Percentiles rank a stretch among this genome's conserved stretches.
These are phyloP conservation scores for Suillus hirtellus DNA, from an alignment of 768 basidiomycete genomes.

Conservation along the genomic window DNA sequence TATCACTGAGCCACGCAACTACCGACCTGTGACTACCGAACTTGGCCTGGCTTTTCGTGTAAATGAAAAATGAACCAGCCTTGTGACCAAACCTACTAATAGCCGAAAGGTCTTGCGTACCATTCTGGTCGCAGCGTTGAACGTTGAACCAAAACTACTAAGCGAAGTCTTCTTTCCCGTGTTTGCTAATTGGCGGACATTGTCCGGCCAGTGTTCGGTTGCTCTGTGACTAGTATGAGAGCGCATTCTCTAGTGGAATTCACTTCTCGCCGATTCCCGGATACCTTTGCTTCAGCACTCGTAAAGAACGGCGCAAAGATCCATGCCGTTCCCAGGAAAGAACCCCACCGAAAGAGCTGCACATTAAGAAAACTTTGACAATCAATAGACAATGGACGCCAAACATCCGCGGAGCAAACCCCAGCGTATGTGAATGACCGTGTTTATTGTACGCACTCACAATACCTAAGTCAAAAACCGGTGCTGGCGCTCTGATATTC, in stretches of 20 bases:
- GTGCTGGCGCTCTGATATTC: conserved; percentile 69
- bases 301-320: conserved; percentile 86
- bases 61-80: neutral
- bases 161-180: neutral
- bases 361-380: conserved; percentile 13
- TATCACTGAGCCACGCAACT: neutral
- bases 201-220: neutral
- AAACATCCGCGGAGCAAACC: conserved; percentile 63
- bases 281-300: conserved; percentile 71
- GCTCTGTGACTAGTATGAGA: neutral
- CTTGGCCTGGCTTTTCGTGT: neutral
- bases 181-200: neutral
- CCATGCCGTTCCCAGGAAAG: conserved; percentile 82
- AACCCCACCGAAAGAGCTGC: conserved; percentile 72
- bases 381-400: conserved; percentile 49
- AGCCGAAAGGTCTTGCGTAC: neutral
- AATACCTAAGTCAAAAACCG: conserved; percentile 61
- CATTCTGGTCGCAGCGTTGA: neutral
- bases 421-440: conserved; percentile 52
- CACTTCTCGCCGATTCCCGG: neutral
- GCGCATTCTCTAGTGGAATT: neutral
- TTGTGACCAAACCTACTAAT: neutral
- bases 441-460: neutral
- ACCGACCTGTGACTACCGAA: neutral
- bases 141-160: neutral